Evolutionary conservation across 768 basidiomycete species (phyloP).

Genomic region (Rhizopogon sp.): DNA sequence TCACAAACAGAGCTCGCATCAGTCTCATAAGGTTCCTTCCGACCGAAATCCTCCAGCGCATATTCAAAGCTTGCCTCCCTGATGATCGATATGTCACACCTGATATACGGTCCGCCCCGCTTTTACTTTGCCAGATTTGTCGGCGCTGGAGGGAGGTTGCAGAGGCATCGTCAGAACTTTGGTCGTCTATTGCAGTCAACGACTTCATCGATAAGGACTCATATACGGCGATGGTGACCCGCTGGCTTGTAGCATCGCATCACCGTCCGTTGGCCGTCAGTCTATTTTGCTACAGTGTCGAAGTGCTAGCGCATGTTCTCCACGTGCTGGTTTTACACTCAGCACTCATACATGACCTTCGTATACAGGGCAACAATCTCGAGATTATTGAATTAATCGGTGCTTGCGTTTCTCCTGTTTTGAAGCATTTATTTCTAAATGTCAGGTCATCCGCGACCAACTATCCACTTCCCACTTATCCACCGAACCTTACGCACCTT

Average conservation of each 20-base stretch:
- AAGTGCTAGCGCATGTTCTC: background rate
- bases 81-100: conserved; percentile 19
- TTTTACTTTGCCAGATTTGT: conserved; percentile 29
- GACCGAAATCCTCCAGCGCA: conserved; percentile 27
- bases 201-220: background rate
- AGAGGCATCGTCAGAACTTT: conserved; percentile 25
- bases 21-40: conserved; percentile 25
- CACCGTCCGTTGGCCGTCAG: conserved; percentile 20
- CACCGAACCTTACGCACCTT: conserved; percentile 14
- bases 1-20: conserved; percentile 20
- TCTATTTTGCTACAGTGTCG: background rate
- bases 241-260: conserved; percentile 17
- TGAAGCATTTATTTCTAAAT: conserved; percentile 1
- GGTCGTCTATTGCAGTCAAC: conserved; percentile 19
- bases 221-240: conserved; percentile 20
- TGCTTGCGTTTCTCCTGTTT: conserved; percentile 1
- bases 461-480: background rate
- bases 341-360: conserved; percentile 12
- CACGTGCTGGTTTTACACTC: conserved; percentile 16
- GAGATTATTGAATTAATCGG: conserved; percentile 16
- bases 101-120: conserved; percentile 16
- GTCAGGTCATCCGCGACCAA: background rate
- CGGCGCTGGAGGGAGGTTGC: conserved; percentile 26
- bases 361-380: conserved; percentile 9
- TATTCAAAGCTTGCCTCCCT: conserved; percentile 23